A percentile compares a stretch with the other conserved stretches of the same genome.
Conservation (phyloP, 208 protist genomes). For the Entamoeba histolytica region DNA sequence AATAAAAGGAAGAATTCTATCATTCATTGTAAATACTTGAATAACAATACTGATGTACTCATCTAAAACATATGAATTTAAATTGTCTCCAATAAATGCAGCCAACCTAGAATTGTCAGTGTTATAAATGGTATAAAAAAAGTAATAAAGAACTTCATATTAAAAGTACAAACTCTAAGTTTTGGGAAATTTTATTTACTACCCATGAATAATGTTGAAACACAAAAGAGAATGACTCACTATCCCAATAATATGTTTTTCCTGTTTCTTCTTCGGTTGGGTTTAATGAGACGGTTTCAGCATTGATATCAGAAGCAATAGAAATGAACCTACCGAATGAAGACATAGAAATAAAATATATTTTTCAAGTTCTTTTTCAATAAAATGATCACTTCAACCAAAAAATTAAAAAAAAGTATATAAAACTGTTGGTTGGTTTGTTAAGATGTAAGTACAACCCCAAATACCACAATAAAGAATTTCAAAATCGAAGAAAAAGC, state of each 20-base stretch:
- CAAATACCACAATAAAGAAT: too few relatives aligned
- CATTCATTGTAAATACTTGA: neutral
- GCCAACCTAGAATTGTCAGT: neutral
- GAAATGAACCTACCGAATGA: neutral
- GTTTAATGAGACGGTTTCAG: neutral
- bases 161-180: neutral
- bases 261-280: neutral
- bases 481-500: too few relatives aligned
- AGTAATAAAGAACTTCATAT: neutral
- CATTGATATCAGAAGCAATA: neutral
- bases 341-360: neutral
- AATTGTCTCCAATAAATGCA: neutral
- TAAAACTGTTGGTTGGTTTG: too few relatives aligned
- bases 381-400: too few relatives aligned
- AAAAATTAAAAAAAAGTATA: too few relatives aligned
- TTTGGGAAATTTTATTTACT: neutral
- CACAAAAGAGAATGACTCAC: neutral
- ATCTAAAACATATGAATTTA: neutral
- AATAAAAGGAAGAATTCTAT: neutral
- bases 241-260: neutral
- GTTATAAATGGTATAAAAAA: neutral
- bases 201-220: neutral
- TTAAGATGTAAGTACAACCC: too few relatives aligned
- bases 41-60: neutral
- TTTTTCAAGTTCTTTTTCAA: neutral